Conservation (phyloP, 257 asterid species). For the Coffea eugenioides region DNA sequence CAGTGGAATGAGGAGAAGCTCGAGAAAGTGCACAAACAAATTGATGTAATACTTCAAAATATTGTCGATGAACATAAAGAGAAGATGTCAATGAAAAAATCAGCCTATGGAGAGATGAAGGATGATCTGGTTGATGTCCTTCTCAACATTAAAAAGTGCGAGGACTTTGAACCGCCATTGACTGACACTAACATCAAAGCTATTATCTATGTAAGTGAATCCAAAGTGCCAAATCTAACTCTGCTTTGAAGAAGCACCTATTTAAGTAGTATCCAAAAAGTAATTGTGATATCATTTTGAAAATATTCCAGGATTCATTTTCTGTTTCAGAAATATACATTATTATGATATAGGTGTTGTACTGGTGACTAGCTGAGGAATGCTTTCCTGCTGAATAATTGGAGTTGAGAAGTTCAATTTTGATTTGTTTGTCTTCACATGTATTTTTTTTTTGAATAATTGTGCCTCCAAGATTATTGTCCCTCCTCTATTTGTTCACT, state of each 20-base stretch:
- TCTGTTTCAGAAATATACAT: too few species aligned
- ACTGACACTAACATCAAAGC: conserved; percentile 4
- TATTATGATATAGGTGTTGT: too few species aligned
- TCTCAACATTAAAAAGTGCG: background rate
- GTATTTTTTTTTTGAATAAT: too few species aligned
- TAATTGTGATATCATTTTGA: too few species aligned
- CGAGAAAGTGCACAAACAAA: background rate
- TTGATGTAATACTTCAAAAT: background rate
- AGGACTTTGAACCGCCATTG: background rate
- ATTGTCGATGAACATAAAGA: conserved; percentile 2
- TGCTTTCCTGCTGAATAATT: too few species aligned
- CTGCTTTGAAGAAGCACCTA: background rate
- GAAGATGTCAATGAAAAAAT: background rate
- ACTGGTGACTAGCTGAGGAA: too few species aligned
- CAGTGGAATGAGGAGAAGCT: background rate
- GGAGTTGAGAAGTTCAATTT: too few species aligned
- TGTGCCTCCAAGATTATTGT: too few species aligned
- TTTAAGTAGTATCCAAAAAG: too few species aligned
- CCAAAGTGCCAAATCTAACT: background rate
- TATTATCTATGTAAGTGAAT: background rate
- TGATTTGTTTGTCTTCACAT: too few species aligned
- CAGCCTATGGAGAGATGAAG: background rate
- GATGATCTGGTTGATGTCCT: conserved; percentile 22
- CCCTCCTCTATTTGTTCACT: too few species aligned
- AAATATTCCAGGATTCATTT: too few species aligned